Percentiles rank a stretch among this genome's conserved stretches.
These are phyloP conservation scores for Rachicladosporium sp. DNA, from an alignment of 2,329 filamentous ascomycete species.

Conservation along the genomic window DNA sequence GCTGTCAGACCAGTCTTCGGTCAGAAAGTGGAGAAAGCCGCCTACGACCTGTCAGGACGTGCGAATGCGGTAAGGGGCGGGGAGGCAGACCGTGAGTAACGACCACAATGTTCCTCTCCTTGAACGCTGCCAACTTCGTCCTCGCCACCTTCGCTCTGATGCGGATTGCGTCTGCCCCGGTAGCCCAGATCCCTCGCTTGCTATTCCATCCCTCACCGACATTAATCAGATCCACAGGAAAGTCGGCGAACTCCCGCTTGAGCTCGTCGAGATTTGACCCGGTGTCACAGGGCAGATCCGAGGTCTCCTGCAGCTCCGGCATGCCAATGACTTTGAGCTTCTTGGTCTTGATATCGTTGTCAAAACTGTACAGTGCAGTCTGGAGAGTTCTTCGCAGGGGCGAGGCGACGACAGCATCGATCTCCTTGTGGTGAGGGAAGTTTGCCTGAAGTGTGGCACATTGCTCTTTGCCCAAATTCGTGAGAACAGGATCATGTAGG, in stretches of 20 bases:
- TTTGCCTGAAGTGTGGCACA: constrained; percentile 48
- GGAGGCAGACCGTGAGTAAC: constrained; percentile 56
- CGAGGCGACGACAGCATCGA: constrained; percentile 64
- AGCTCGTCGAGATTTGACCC: constrained; percentile 49
- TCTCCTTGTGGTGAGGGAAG: constrained; percentile 53
- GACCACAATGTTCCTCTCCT: constrained; percentile 57
- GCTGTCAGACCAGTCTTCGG: constrained; percentile 62
- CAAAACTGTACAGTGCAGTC: constrained; percentile 62
- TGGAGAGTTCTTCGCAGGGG: constrained; percentile 71
- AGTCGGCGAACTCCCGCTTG: constrained; percentile 45
- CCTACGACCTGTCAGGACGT: constrained; percentile 4
- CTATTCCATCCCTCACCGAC: constrained; percentile 55
- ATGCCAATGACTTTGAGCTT: constrained; percentile 49
- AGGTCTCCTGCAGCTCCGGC: constrained; percentile 69
- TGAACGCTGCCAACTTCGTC: constrained; percentile 39
- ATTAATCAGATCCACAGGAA: constrained; percentile 48
- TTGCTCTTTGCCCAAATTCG: constrained; percentile 62
- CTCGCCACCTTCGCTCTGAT: constrained; percentile 50
- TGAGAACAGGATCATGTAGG: constrained; percentile 68
- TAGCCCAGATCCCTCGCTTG: constrained; percentile 43
- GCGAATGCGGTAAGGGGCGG: neutral
- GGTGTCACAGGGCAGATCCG: constrained; percentile 61
- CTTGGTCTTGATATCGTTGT: constrained; percentile 34
- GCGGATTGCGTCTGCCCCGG: constrained; percentile 41
- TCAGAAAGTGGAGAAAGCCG: constrained; percentile 73